These are phyloP conservation scores for Picochlorum sp. DNA, from an alignment of 139 green algal species.

Conservation along the genomic window DNA sequence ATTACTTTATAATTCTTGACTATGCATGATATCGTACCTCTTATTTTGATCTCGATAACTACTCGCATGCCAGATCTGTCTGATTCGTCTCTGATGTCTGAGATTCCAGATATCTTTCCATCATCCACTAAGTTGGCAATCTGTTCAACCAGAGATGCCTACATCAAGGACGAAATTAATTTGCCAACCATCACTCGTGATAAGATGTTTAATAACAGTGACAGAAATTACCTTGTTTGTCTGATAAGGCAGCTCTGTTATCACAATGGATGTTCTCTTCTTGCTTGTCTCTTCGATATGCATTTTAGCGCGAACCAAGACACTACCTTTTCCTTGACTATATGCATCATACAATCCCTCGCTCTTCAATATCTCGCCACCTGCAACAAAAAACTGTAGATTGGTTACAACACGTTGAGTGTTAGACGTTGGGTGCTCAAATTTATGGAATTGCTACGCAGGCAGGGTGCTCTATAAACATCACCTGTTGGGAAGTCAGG, in stretches of 20 bases:
- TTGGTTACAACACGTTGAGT: not conserved
- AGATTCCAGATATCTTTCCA: constrained; percentile 52
- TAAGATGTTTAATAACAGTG: constrained; percentile 13
- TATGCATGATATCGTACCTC: constrained; percentile 1
- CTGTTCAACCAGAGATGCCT: constrained; percentile 25
- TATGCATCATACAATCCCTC: constrained; percentile 50
- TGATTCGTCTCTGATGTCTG: constrained; percentile 88
- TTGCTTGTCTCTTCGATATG: constrained; percentile 46
- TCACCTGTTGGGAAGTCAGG: constrained; percentile 98
- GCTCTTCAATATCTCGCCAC: constrained; percentile 46
- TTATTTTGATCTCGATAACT: constrained; percentile 76
- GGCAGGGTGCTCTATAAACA: too few species aligned
- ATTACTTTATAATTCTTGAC: not conserved
- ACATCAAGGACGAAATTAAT: too few species aligned
- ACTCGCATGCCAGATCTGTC: constrained; percentile 81
- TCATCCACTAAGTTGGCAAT: constrained; percentile 81
- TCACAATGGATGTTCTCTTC: constrained; percentile 44
- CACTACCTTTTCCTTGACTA: constrained; percentile 48
- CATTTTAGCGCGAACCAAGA: constrained; percentile 56
- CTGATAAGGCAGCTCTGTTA: constrained; percentile 88
- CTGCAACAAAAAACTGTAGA: constrained; percentile 21
- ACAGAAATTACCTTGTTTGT: constrained; percentile 92
- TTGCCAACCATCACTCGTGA: not conserved
- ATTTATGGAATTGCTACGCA: too few species aligned
- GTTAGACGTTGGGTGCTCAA: too few species aligned